Conservation (phyloP, 768 basidiomycete species). For the Lenzites betulinus region DNA sequence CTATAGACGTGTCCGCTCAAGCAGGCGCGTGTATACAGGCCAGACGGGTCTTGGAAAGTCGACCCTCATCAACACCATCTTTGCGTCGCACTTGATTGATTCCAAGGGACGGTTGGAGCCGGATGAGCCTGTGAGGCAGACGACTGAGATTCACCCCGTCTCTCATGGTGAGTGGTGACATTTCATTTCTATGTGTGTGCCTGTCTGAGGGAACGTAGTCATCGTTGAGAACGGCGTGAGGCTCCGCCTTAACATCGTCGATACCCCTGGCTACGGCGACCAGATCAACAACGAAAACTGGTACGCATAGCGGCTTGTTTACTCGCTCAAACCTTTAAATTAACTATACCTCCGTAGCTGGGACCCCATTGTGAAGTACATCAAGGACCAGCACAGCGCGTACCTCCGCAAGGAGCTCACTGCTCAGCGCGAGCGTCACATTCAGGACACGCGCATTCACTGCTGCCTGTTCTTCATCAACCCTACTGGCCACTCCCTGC, state of each 20-base stretch:
- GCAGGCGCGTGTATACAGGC: conserved; percentile 47
- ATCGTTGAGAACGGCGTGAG: conserved; percentile 96
- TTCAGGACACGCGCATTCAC: conserved; percentile 98
- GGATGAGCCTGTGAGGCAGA: conserved; percentile 90
- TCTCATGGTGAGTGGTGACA: conserved; percentile 70
- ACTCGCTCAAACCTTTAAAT: not conserved
- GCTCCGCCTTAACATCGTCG: conserved; percentile 94
- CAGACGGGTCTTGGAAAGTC: conserved; percentile 99
- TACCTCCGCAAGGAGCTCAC: conserved; percentile 99
- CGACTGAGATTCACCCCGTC: conserved; percentile 93
- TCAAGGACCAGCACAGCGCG: conserved; percentile 98
- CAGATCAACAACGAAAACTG: conserved; percentile 99
- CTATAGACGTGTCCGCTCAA: not conserved
- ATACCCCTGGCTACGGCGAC: conserved; percentile 98
- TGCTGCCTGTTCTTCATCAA: conserved; percentile 98
- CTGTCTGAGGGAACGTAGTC: conserved; percentile 48
- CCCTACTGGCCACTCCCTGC: conserved; percentile 96
- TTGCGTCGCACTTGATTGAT: conserved; percentile 97
- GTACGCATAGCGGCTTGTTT: conserved; percentile 43
- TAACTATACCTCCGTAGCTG: conserved; percentile 54
- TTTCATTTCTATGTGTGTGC: not conserved
- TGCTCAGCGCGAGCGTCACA: conserved; percentile 97
- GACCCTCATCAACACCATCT: conserved; percentile 98
- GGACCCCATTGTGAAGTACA: conserved; percentile 99
- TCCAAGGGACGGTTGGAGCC: conserved; percentile 91